Percentiles rank a stretch among this genome's conserved stretches.
Evolutionary conservation across 2,329 filamentous ascomycete genomes (phyloP).

Genomic region (Pseudogymnoascus sp.): DNA sequence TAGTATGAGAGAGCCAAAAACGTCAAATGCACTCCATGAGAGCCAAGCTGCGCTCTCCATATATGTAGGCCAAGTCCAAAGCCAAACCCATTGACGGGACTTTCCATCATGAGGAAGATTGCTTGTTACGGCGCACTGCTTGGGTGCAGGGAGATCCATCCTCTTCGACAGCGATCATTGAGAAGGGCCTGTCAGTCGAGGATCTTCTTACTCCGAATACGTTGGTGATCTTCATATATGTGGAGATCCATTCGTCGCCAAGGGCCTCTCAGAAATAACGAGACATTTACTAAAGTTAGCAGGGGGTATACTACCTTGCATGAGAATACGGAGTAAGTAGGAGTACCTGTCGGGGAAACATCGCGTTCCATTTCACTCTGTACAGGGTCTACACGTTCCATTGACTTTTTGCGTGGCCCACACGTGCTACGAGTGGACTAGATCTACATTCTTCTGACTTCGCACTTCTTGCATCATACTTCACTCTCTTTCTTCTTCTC

Average conservation of each 20-base stretch:
- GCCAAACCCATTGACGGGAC: background rate
- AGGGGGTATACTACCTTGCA: background rate
- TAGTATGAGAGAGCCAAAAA: background rate
- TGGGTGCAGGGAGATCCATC: background rate
- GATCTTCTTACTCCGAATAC: background rate
- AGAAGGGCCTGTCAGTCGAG: background rate
- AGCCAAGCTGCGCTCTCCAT: background rate
- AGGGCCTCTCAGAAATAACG: background rate
- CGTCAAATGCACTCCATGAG: background rate
- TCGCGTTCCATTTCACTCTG: background rate
- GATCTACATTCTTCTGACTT: background rate
- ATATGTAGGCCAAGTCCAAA: background rate
- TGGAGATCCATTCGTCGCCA: background rate
- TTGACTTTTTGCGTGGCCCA: background rate
- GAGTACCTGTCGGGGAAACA: background rate
- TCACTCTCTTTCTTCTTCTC: background rate
- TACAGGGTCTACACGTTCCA: background rate
- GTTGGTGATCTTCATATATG: background rate
- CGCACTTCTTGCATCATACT: background rate
- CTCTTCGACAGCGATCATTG: background rate
- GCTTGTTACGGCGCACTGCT: background rate
- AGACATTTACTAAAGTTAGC: background rate
- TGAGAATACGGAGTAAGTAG: conserved; percentile 4
- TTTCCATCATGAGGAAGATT: background rate
- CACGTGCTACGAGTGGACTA: conserved; percentile 4